A percentile compares a stretch with the other conserved stretches of the same genome.
Evolutionary conservation across 257 asterid genomes (phyloP).

Genomic region (Rhazya stricta): DNA sequence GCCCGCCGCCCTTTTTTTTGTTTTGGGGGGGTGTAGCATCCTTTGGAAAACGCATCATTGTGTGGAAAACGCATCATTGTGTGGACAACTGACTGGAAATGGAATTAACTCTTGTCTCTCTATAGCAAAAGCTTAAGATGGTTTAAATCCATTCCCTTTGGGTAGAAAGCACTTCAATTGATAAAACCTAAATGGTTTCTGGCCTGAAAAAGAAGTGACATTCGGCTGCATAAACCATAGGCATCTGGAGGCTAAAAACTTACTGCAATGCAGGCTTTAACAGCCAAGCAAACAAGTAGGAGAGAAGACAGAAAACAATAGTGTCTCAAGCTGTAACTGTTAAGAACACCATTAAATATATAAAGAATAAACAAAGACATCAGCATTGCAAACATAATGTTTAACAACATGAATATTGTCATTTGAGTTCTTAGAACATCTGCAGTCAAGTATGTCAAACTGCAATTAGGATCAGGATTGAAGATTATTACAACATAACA

Average conservation of each 20-base stretch:
- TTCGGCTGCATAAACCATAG: not conserved
- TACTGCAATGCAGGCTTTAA: not conserved
- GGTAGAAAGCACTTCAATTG: not conserved
- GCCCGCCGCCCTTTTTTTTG: too few relatives aligned
- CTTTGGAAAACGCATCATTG: not conserved
- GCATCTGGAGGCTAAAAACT: not conserved
- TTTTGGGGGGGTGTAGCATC: not conserved
- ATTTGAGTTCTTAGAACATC: not conserved
- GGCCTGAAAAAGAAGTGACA: not conserved
- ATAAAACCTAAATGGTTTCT: not conserved
- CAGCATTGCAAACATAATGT: not conserved
- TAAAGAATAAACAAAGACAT: not conserved
- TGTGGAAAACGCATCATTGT: not conserved
- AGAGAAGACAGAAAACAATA: not conserved
- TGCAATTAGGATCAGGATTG: not conserved
- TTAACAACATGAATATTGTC: not conserved
- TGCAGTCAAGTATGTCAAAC: not conserved
- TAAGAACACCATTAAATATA: not conserved
- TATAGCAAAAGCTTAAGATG: not conserved
- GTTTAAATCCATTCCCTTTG: not conserved
- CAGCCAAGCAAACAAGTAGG: not conserved
- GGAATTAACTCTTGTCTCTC: not conserved
- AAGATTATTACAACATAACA: not conserved
- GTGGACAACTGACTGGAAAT: not conserved
- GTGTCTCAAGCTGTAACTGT: not conserved